A percentile compares a stretch with the other conserved stretches of the same genome.
phyloP scores from a whole-genome alignment of 371 early-diverging fungal species.

The Mortierella sp. region DNA sequence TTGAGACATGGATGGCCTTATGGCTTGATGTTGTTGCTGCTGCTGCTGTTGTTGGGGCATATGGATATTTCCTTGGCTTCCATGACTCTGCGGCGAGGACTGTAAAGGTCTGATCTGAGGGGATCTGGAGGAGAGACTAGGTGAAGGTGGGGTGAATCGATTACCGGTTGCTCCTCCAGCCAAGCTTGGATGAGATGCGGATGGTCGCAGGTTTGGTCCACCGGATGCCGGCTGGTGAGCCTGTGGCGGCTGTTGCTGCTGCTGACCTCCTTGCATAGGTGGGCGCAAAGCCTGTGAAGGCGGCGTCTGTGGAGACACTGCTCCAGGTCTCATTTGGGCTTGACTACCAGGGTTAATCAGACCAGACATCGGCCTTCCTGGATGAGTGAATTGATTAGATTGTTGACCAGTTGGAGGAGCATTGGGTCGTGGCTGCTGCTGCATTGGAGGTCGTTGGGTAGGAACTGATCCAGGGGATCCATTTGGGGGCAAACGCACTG shows the following conservation, averaged over 20 bases:
- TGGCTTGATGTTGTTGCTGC: constrained; percentile 30
- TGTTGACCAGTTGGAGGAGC: constrained; percentile 32
- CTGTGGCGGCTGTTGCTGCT: constrained; percentile 14
- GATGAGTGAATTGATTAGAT: constrained; percentile 18
- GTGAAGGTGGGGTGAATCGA: constrained; percentile 41
- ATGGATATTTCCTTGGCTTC: constrained; percentile 5
- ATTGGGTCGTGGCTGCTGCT: constrained; percentile 25
- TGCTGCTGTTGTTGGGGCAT: constrained; percentile 17
- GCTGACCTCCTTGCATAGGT: constrained; percentile 19
- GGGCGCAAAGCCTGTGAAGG: constrained; percentile 26
- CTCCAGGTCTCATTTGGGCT: constrained; percentile 19
- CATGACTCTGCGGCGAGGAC: constrained; percentile 18
- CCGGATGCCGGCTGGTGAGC: constrained; percentile 22
- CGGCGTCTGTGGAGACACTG: constrained; percentile 37
- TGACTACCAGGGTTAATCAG: constrained; percentile 24
- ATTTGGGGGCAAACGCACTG: constrained; percentile 23
- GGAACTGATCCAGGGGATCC: constrained; percentile 6
- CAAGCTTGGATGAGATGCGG: constrained; percentile 36
- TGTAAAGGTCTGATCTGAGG: constrained; percentile 50
- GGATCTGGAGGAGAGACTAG: constrained; percentile 23
- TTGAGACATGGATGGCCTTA: constrained; percentile 39
- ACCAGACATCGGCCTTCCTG: constrained; percentile 30
- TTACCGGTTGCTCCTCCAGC: constrained; percentile 29
- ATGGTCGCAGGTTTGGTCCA: constrained; percentile 35
- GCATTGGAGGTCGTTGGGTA: constrained; percentile 17